Evolutionary conservation across 2,329 filamentous ascomycete genomes (phyloP).

Genomic region (Fusarium praegraminearum): DNA sequence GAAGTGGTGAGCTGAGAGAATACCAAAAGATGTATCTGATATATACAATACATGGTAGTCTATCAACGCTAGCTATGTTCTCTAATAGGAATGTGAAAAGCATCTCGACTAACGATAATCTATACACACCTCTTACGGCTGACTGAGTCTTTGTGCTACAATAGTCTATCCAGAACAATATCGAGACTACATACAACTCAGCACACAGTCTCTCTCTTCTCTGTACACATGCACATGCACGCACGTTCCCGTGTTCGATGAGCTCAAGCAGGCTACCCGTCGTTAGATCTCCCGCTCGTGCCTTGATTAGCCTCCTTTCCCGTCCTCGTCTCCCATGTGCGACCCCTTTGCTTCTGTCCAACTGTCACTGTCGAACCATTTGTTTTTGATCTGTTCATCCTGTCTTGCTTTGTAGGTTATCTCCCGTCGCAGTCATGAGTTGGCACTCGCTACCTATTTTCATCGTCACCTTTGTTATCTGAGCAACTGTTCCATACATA

Average conservation of each 20-base stretch:
- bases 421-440: conserved; percentile 18
- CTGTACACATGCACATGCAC: conserved; percentile 24
- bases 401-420: conserved; percentile 13
- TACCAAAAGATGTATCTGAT: background rate
- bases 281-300: conserved; percentile 43
- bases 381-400: background rate
- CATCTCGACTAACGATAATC: background rate
- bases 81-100: background rate
- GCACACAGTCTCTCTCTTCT: background rate
- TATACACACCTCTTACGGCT: background rate
- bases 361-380: conserved; percentile 7
- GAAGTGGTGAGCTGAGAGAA: background rate
- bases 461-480: background rate
- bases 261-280: conserved; percentile 47
- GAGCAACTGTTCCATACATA: background rate
- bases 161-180: conserved; percentile 7
- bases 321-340: conserved; percentile 27
- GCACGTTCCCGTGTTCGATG: conserved; percentile 49
- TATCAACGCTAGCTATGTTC: background rate
- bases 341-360: conserved; percentile 19
- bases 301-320: conserved; percentile 31
- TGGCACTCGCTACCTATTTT: conserved; percentile 23
- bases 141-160: background rate
- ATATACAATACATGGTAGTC: background rate
- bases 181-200: conserved; percentile 27